Conservation (phyloP, 192 early-diverging fungal species). For the Podila epigama region DNA sequence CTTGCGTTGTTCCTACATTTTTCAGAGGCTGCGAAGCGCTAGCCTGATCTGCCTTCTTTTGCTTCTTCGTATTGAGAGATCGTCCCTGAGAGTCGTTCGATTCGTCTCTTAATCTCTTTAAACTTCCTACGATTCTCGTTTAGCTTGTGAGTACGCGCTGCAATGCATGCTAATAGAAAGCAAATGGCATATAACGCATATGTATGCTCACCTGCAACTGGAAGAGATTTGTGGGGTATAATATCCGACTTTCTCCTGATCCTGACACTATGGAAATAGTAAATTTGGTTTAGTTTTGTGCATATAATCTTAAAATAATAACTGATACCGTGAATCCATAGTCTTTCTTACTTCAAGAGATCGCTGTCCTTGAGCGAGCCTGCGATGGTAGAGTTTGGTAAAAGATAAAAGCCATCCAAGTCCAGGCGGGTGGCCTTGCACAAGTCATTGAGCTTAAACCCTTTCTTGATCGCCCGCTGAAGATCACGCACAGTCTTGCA, state of each 20-base stretch:
- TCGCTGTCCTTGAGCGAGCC: constrained; percentile 37
- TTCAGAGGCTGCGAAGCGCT: background rate
- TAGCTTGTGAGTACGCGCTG: background rate
- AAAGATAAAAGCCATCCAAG: constrained; percentile 40
- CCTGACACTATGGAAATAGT: constrained; percentile 11
- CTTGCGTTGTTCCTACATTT: no score
- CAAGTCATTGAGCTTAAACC: constrained; percentile 17
- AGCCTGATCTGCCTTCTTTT: background rate
- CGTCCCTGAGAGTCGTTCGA: background rate
- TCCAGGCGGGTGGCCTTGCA: constrained; percentile 45
- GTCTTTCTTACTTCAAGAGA: constrained; percentile 27
- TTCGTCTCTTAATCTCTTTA: constrained; percentile 16
- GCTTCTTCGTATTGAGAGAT: background rate
- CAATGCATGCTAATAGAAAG: no score
- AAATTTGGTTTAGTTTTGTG: background rate
- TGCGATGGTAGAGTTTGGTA: constrained; percentile 19
- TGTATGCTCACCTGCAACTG: constrained; percentile 11
- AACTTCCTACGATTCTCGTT: constrained; percentile 2
- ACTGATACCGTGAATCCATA: background rate
- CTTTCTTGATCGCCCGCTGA: constrained; percentile 33
- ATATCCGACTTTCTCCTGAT: constrained; percentile 22
- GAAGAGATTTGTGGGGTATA: constrained; percentile 15
- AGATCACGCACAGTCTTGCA: constrained; percentile 34
- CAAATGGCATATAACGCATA: no score
- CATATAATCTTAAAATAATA: background rate